These are phyloP conservation scores for Blastocystis sp. DNA, from an alignment of 352 stramenopile species.

Conservation along the genomic window DNA sequence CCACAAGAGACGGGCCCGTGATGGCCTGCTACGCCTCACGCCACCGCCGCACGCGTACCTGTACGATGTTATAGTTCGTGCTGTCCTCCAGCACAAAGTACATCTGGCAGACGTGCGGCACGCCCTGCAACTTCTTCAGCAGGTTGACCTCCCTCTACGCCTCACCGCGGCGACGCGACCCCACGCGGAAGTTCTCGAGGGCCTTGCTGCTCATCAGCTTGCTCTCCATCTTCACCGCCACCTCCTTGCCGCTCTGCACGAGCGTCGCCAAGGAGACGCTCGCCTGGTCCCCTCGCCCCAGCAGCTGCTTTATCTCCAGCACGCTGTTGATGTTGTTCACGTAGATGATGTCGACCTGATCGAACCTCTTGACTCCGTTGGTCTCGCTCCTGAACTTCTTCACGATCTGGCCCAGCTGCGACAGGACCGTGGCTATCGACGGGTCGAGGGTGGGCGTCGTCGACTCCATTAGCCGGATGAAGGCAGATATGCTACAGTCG, in stretches of 20 bases:
- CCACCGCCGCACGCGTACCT: not conserved
- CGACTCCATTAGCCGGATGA: too few relatives aligned
- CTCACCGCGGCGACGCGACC: not conserved
- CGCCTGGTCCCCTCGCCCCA: not conserved
- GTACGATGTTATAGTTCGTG: not conserved
- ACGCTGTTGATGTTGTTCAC: not conserved
- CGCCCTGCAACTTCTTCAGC: not conserved
- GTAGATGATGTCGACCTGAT: not conserved
- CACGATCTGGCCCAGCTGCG: not conserved
- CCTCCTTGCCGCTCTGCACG: not conserved
- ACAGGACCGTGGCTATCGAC: too few relatives aligned
- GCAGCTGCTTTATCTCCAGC: not conserved
- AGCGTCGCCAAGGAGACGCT: not conserved
- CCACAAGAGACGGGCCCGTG: not conserved
- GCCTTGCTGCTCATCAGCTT: not conserved
- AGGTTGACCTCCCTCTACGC: not conserved
- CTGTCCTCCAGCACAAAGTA: not conserved
- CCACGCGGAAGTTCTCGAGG: not conserved
- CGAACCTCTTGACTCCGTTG: not conserved
- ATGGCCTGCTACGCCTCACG: not conserved
- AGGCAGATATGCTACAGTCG: too few relatives aligned
- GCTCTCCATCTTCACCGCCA: not conserved
- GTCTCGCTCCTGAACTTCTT: not conserved
- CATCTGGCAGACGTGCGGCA: not conserved
- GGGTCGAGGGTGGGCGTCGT: too few relatives aligned